Base-by-base conservation (phyloP, 208 protist genomes). In the Acanthamoeba triangularis region DNA sequence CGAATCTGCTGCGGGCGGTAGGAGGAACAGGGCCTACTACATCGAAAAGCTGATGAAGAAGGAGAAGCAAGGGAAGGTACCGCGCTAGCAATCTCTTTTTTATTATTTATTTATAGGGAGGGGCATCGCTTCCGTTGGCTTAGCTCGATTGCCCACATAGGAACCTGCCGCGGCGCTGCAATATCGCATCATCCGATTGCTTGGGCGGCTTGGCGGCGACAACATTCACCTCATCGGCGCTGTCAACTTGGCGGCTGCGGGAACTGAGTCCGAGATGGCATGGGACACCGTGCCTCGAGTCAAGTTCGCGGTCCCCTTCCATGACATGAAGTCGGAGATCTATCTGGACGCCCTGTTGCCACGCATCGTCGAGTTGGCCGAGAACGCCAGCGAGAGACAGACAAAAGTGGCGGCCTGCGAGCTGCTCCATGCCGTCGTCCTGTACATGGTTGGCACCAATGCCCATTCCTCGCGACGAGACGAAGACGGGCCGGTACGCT, bases 351-450 rank as follows among this genome's bases (percentile, higher is more conserved):
- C 88, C 13, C 90, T 99, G 2, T 94, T 99, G 11, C 98, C 97
- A 37, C 92, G 96, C 18, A 88, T 99, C 14, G 95, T 97, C 0
- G 80, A 97, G 33, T 95, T 99, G 7, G 97, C 98, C 67, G 96
- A 97, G 80, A 93, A 96, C 25, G 94, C 98, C 3, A 96, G 94
- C n/a, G 95, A 97, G 82, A 96, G 95, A n/a, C 95, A 97, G 52
- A 97, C 98, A 18, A 98, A 98, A 41, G 96, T 98, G 5, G 98
- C 98, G 0, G 98, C 98, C 16, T 98, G 97, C 90, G 98, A 99
- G 95, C 97, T 99, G 10, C 96, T 99, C 28, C 98, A 99, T 95
- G 97, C 97, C n/a, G 94, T 98, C 6, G 94, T 98, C 3, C 52
- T 98, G 14, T 98, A 95, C 88, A 97, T 97, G 88, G 85, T 99